These are phyloP conservation scores for Craterostigma plantagineum DNA, from an alignment of 257 asterid species.

Conservation along the genomic window DNA sequence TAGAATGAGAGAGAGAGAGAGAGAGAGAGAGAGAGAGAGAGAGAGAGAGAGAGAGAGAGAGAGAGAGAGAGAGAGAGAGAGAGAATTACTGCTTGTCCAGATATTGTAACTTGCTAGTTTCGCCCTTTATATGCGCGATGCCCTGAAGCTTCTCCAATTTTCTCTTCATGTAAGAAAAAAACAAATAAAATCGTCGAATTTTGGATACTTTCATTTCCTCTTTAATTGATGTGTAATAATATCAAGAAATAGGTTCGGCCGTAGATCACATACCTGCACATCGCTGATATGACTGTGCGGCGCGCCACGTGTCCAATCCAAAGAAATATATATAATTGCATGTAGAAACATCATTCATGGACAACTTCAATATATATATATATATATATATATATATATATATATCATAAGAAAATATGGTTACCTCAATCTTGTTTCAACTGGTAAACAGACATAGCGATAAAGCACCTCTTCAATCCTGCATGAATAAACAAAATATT, in stretches of 20 bases:
- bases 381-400: too few species aligned
- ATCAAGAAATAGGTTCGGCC: background rate
- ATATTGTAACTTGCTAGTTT: conserved; percentile 22
- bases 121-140: conserved; percentile 21
- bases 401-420: background rate
- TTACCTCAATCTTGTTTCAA: conserved; percentile 30
- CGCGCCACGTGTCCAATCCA: conserved; percentile 2
- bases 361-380: background rate
- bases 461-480: conserved; percentile 39
- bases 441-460: conserved; percentile 23
- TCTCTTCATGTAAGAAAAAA: conserved; percentile 15
- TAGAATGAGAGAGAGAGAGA: too few species aligned
- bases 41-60: too few species aligned
- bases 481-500: background rate
- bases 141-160: conserved; percentile 29
- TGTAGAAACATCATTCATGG: background rate
- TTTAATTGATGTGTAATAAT: background rate
- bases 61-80: conserved; percentile 6
- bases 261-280: conserved; percentile 24
- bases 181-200: background rate
- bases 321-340: background rate
- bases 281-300: conserved; percentile 19
- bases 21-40: too few species aligned
- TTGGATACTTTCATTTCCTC: too few species aligned
- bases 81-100: conserved; percentile 35